These are phyloP conservation scores for Ogataea degrootiae DNA, from an alignment of 805 yeast species.

Conservation along the genomic window DNA sequence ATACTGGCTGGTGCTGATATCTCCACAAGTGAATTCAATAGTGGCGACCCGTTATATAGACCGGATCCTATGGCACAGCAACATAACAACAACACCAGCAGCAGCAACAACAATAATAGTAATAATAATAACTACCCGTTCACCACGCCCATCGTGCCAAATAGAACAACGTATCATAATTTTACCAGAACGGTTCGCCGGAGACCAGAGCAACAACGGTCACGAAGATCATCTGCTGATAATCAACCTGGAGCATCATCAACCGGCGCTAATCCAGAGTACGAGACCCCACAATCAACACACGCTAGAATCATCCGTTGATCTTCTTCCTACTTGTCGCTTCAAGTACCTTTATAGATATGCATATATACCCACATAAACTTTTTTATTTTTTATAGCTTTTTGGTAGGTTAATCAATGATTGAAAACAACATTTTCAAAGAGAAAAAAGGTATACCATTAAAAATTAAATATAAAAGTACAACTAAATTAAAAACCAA, in stretches of 20 bases:
- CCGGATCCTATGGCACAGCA: not conserved
- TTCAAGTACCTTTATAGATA: not conserved
- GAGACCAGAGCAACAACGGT: slow-evolving; percentile 8
- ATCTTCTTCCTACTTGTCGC: not conserved
- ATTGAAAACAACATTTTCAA: not conserved
- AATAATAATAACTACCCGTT: slow-evolving; percentile 2
- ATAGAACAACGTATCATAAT: slow-evolving; percentile 13
- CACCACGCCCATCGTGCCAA: slow-evolving; percentile 18
- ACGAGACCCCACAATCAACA: slow-evolving; percentile 15
- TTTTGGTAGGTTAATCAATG: not conserved
- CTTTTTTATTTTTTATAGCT: too few relatives aligned
- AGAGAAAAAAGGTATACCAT: not conserved
- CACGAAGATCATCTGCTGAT: slow-evolving; percentile 8
- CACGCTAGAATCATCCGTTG: slow-evolving; percentile 20
- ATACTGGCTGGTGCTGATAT: slow-evolving; percentile 6
- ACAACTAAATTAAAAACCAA: too few relatives aligned
- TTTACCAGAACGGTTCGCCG: slow-evolving; percentile 5
- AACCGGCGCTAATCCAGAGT: slow-evolving; percentile 1
- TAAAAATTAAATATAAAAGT: too few relatives aligned
- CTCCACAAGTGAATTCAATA: not conserved
- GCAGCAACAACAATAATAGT: slow-evolving; percentile 1
- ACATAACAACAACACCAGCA: not conserved
- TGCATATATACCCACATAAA: not conserved
- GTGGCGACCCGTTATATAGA: not conserved
- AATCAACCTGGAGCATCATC: not conserved